Percentiles rank a stretch among this genome's conserved stretches.
Conservation (phyloP, 345 rosid genomes). For the Citrus cavaleriei region DNA sequence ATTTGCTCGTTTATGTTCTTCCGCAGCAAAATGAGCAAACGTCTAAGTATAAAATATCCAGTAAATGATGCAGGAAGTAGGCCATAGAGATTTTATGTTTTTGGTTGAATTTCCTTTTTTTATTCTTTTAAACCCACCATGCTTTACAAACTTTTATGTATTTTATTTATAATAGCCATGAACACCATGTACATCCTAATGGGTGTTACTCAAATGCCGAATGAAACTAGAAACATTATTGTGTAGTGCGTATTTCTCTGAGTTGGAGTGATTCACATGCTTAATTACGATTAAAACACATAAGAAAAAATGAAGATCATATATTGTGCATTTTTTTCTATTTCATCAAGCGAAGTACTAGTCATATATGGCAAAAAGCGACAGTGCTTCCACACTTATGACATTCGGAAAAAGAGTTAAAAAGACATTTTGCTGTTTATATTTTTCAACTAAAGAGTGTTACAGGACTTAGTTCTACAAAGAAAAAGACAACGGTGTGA, state of each 20-base stretch:
- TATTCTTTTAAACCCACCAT: too few species aligned
- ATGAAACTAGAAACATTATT: not conserved
- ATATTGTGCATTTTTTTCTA: not conserved
- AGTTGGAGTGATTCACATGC: not conserved
- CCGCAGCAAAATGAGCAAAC: not conserved
- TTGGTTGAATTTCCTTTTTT: not conserved
- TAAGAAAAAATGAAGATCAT: too few species aligned
- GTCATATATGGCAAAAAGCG: not conserved
- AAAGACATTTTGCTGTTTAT: not conserved
- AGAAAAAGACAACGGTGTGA: not conserved
- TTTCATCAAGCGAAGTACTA: not conserved
- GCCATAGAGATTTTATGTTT: not conserved
- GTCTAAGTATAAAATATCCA: too few species aligned
- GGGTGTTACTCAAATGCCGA: not conserved
- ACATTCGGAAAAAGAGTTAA: not conserved
- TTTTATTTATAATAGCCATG: too few species aligned
- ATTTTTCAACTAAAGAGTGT: slow-evolving; percentile 4
- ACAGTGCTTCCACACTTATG: not conserved
- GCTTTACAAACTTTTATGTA: too few species aligned
- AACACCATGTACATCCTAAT: not conserved
- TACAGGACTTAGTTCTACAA: slow-evolving; percentile 4
- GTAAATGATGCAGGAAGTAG: not conserved
- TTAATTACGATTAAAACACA: not conserved
- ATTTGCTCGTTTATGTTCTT: too few species aligned
- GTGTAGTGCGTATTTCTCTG: not conserved